Conservation (phyloP, 2,329 filamentous ascomycete species). For the Daldinia sp. region DNA sequence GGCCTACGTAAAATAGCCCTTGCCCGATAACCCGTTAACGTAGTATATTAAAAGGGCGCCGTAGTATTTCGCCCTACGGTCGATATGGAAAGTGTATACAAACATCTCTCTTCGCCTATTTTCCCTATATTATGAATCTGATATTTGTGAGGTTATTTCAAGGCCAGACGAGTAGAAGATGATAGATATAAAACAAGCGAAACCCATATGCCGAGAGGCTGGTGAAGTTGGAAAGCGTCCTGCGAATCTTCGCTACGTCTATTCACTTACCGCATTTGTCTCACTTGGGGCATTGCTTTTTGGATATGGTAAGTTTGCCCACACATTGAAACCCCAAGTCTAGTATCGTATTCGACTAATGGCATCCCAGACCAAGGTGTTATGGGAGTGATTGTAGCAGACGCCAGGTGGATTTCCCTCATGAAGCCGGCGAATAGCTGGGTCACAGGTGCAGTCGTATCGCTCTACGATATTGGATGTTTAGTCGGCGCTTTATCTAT, state of each 20-base stretch:
- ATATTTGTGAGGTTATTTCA: background rate
- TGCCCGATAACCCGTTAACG: background rate
- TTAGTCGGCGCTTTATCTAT: constrained; percentile 32
- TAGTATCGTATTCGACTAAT: background rate
- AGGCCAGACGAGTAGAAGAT: background rate
- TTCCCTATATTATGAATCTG: background rate
- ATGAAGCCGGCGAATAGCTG: constrained; percentile 32
- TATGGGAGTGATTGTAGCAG: constrained; percentile 36
- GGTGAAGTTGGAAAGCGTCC: constrained; percentile 4
- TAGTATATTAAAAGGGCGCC: background rate
- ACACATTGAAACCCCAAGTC: background rate
- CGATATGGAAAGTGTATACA: background rate
- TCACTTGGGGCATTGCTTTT: constrained; percentile 33
- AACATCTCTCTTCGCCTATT: background rate
- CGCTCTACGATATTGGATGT: constrained; percentile 33
- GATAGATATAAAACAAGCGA: background rate
- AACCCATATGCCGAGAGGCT: background rate
- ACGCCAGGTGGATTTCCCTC: constrained; percentile 23
- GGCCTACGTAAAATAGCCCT: background rate
- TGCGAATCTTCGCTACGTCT: constrained; percentile 29
- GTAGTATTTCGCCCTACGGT: background rate
- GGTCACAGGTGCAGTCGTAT: constrained; percentile 33
- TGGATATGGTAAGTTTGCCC: constrained; percentile 25
- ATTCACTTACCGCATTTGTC: constrained; percentile 33
- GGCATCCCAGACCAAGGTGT: constrained; percentile 31